Base-by-base conservation (phyloP, 345 rosid species). In the Boechera retrofracta region DNA sequence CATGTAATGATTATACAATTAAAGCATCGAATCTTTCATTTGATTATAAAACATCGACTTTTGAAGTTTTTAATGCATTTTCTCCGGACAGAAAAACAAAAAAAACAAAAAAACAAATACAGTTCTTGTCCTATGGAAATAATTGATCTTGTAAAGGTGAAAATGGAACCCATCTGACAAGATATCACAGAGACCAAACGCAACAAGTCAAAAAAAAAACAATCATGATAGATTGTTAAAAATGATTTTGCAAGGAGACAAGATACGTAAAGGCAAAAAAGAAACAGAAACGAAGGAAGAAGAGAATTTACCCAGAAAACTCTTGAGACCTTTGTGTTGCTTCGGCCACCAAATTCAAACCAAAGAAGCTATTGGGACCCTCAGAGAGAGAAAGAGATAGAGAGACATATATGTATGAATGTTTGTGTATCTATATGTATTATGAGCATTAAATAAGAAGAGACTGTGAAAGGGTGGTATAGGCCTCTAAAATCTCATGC, bases 301-400 rank as follows among this genome's bases (percentile, higher is more conserved):
- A 54, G 9, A 69, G n/a, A 33, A 4, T 5, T 42, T 71, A 71
- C 67, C 67, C 36, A 29, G 72, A 57, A 16, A 64, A 65, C 6
- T 18, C 10, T 47, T 12, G 4, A 66, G 8, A 13, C n/a, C n/a
- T 18, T 38, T 39, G 29, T 41, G 68, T 32, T 61, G 75, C 42
- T 58, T 52, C 45, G 26, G 47, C 64, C 53, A 32, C 36, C 21
- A 54, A 54, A 39, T 73, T 57, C 61, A 67, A 62, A 69, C 31
- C 48, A 69, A 76, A 76, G 49, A 76, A 76, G 39, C 48, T 53
- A 62, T 8, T 54, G 74, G 69, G 59, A 29, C 53, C 75, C 56
- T 16, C 13, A 35, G 39, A 47, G 66, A 51, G 61, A 72, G 59
- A 69, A 21, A 77, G 51, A 69, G 38, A 49, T 0, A 67, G 16